Evolutionary conservation across 306 rosid genomes (phyloP), one percentile per base, ranked within the genome.

Genomic region (Prunus mume): DNA sequence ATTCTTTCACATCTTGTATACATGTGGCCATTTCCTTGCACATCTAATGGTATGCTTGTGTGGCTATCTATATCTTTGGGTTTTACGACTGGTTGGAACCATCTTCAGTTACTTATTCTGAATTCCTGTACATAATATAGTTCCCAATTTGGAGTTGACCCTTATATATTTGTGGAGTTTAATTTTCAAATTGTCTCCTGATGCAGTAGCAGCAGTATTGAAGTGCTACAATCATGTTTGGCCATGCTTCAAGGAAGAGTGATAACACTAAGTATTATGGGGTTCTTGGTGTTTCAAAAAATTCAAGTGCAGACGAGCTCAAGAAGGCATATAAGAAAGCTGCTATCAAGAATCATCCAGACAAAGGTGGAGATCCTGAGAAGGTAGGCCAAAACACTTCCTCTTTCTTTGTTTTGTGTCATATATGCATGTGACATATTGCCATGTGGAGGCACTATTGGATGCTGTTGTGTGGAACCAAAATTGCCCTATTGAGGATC

Each of bases 281-380:
- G 71, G 46, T 78, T 80, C 97, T 89, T 78, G 97, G 92, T 77
- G 94, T 87, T 83, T 70, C 94, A 11, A 87, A 87, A 79, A 86
- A 7, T 76, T 88, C 92, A 1, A 83, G 71, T 83, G 85, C 86
- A 65, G 94, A 91, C 68, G 97, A 91, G 79, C 86, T 89, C 51
- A 91, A 91, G 82, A 91, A 91, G 73, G 97, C 97, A 63, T 91
- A 91, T 67, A 87, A 65, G 71, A 91, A 82, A 79, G 93, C 94
- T 3, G 97, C 97, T 15, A 89, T 91, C 34, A 86, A 85, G 87
- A 91, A 86, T 72, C 97, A 91, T 82, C 97, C 93, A 1, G 97
- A 91, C 71, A 89, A 91, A 76, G 97, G 94, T 74, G 97, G 97
- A 52, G 97, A 91, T 73, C 93, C 97, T 65, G 93, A 91, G 75